Conservation (phyloP, 139 green algal species). For the Chlorella sp. region DNA sequence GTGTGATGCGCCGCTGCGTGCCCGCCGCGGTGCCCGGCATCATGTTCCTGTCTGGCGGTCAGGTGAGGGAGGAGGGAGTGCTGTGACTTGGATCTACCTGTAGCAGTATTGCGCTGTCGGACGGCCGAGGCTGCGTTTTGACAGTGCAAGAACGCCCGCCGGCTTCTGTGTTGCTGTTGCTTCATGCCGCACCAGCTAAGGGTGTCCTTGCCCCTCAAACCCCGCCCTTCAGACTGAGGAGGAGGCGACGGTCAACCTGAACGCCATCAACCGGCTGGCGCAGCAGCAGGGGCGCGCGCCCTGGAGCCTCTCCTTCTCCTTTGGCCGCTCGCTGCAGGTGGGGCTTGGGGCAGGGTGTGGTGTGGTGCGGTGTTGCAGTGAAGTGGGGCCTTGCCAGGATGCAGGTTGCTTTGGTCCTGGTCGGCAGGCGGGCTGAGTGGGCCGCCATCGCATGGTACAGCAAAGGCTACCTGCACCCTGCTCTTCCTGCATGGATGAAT, state of each 20-base stretch:
- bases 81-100: too few relatives aligned
- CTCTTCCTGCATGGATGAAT: background rate
- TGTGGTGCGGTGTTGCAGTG: background rate
- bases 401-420: too few relatives aligned
- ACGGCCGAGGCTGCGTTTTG: too few relatives aligned
- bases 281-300: slow-evolving; percentile 51
- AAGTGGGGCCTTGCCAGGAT: too few relatives aligned
- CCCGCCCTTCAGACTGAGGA: slow-evolving; percentile 63
- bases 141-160: too few relatives aligned
- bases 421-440: too few relatives aligned
- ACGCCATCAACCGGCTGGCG: slow-evolving; percentile 70
- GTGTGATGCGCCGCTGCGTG: slow-evolving; percentile 71
- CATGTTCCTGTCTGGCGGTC: slow-evolving; percentile 95
- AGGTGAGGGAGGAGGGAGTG: slow-evolving; percentile 45
- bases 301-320: slow-evolving; percentile 95
- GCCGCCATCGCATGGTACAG: too few relatives aligned
- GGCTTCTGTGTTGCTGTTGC: too few relatives aligned
- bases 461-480: background rate
- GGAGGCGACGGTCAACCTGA: slow-evolving; percentile 75
- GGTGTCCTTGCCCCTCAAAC: too few relatives aligned
- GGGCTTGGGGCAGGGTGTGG: too few relatives aligned
- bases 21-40: slow-evolving; percentile 90
- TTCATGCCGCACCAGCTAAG: too few relatives aligned
- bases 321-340: slow-evolving; percentile 90
- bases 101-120: too few relatives aligned